Evolutionary conservation across 2,329 filamentous ascomycete species (phyloP).

Genomic region (Pseudonectria foliicola): DNA sequence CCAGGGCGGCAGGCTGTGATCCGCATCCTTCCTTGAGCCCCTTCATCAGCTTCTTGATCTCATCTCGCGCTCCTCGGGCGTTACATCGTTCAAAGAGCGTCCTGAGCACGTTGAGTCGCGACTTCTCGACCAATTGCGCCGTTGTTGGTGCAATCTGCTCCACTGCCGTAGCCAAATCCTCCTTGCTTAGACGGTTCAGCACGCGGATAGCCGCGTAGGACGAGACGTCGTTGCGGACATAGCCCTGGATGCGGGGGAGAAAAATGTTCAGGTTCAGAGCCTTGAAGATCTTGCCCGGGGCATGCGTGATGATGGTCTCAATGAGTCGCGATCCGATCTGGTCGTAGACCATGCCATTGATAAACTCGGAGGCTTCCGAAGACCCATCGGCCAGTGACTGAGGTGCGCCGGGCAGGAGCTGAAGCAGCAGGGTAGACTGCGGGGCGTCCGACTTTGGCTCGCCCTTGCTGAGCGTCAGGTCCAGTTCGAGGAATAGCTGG

Average conservation of each 20-base stretch:
- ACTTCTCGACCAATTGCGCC: constrained; percentile 63
- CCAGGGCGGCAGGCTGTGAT: constrained; percentile 37
- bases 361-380: constrained; percentile 67
- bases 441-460: constrained; percentile 30
- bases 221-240: constrained; percentile 84
- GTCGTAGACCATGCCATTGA: constrained; percentile 85
- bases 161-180: constrained; percentile 71
- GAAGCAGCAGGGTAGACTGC: constrained; percentile 56
- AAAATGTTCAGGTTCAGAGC: constrained; percentile 74
- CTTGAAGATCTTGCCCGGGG: constrained; percentile 87
- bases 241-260: constrained; percentile 67
- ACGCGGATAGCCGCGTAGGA: constrained; percentile 80
- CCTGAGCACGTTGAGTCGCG: constrained; percentile 71
- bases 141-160: constrained; percentile 67
- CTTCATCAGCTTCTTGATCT: constrained; percentile 41
- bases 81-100: constrained; percentile 77
- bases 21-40: constrained; percentile 43
- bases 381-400: constrained; percentile 63
- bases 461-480: constrained; percentile 65
- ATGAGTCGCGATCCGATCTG: constrained; percentile 82
- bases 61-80: constrained; percentile 53
- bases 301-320: constrained; percentile 74
- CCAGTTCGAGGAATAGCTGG: constrained; percentile 83
- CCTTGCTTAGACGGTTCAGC: constrained; percentile 75
- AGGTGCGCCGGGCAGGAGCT: constrained; percentile 69